Evolutionary conservation across 345 rosid genomes (phyloP).

Genomic region (Eucalyptus sp.): DNA sequence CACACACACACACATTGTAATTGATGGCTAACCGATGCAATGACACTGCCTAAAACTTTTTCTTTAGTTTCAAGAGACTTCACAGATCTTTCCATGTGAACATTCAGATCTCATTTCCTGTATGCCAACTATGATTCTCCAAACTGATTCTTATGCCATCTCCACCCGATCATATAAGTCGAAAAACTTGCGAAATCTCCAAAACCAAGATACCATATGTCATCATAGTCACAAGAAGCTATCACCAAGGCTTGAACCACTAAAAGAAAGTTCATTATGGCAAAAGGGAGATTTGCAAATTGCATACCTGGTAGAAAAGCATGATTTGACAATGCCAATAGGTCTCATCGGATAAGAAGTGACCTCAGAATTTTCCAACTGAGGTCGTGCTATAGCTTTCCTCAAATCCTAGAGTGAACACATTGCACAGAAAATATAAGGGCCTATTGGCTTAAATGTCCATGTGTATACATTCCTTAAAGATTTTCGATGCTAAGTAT

Average conservation of each 20-base stretch:
- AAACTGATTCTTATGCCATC: not conserved
- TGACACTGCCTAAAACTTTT: not conserved
- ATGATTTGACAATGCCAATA: constrained; percentile 64
- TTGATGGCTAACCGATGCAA: not conserved
- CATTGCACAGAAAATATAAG: not conserved
- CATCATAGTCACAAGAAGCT: not conserved
- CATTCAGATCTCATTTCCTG: not conserved
- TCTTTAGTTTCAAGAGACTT: not conserved
- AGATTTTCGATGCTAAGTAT: not conserved
- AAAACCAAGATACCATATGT: not conserved
- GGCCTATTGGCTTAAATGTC: not conserved
- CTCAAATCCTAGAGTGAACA: constrained; percentile 41
- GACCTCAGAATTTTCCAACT: constrained; percentile 19
- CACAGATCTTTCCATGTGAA: not conserved
- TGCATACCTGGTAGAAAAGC: constrained; percentile 68
- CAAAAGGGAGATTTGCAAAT: not conserved
- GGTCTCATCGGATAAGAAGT: constrained; percentile 65
- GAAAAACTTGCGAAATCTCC: not conserved
- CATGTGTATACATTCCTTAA: not conserved
- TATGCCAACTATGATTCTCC: not conserved
- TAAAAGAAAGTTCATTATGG: not conserved
- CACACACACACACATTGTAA: not conserved
- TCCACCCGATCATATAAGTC: not conserved
- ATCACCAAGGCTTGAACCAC: not conserved
- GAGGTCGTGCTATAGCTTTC: constrained; percentile 39